Evolutionary conservation across 495 filamentous ascomycete genomes (phyloP), one percentile per base, ranked within the genome.

Genomic region (Emericellopsis terricola): DNA sequence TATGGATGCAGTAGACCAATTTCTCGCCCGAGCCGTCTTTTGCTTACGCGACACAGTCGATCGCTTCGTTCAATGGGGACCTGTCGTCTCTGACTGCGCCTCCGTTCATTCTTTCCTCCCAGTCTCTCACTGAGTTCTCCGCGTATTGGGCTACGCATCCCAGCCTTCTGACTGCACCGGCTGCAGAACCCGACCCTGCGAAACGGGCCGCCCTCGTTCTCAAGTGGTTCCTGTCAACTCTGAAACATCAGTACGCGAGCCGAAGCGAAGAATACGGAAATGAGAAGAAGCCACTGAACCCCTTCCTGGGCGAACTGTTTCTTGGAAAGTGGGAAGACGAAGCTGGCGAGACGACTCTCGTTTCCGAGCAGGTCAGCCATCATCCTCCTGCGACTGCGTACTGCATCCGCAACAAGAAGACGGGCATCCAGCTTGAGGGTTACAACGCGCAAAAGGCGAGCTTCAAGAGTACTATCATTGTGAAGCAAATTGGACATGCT

Each of bases 391-490:
- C 83, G 19, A 97, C 91, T 7, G 91, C 87, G 3, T 96, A 94
- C 52, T 76, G 75, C 37, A 91, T 96, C 44, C 76, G 68, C 52
- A 96, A 97, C 53, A 56, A 75, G 15, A 70, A 86, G 40, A 70
- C 86, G 39, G 80, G 82, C 21, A 69, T 97, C 19, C 74, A 79
- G 57, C 65, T 97, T 3, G 73, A 92, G 66, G 89, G 91, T 37
- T 94, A 94, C 59, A 94, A 94, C 44, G 91, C 81, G n/a, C 91
- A 94, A 48, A 96, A 94, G 52, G 89, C 85, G 5, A 84, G 78
- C 15, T 94, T 96, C 51, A 79, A 78, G 19, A 76, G 78, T 32
- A 91, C 87, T 8, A 94, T 97, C 53, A 75, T 87, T 43, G 76
- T 97, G 49, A 91, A 89, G 58, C 87, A 96, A 62, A 78, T 94